phyloP scores from a whole-genome alignment of 2,329 filamentous ascomycete genomes.

The Sarocladium brachiariae region DNA sequence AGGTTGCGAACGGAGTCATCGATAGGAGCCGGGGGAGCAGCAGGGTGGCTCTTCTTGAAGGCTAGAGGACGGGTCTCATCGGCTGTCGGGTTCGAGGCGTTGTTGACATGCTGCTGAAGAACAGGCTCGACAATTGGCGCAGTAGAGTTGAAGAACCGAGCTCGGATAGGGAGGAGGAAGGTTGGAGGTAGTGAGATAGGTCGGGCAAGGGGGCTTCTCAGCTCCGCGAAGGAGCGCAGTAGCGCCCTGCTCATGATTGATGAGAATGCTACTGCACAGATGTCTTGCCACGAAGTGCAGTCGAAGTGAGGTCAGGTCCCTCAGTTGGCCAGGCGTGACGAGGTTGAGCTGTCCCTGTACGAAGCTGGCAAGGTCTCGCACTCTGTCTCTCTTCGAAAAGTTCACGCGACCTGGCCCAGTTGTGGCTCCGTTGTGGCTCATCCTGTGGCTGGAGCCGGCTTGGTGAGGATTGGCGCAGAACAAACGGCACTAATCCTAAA shows the following conservation, averaged over 20 bases:
- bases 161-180: constrained; percentile 28
- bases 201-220: constrained; percentile 35
- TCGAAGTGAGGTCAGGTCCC: not conserved
- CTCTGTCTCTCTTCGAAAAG: constrained; percentile 9
- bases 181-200: constrained; percentile 33
- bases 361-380: not conserved
- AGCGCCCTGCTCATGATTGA: constrained; percentile 51
- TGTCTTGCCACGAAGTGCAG: not conserved
- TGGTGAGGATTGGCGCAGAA: not conserved
- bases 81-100: constrained; percentile 30
- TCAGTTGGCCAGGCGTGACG: not conserved
- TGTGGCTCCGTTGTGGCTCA: not conserved
- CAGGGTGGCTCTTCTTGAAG: constrained; percentile 33
- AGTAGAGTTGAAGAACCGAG: constrained; percentile 39
- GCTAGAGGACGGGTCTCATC: constrained; percentile 27
- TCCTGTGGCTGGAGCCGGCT: not conserved
- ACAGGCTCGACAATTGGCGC: constrained; percentile 40
- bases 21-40: constrained; percentile 31
- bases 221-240: constrained; percentile 57
- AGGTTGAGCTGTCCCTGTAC: not conserved
- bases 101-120: constrained; percentile 26
- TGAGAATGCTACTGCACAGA: too few species aligned
- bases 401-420: not conserved
- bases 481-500: not conserved
- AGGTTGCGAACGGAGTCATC: constrained; percentile 51